These are phyloP conservation scores for Carallia brachiata DNA, from an alignment of 345 rosid genomes.

Conservation along the genomic window DNA sequence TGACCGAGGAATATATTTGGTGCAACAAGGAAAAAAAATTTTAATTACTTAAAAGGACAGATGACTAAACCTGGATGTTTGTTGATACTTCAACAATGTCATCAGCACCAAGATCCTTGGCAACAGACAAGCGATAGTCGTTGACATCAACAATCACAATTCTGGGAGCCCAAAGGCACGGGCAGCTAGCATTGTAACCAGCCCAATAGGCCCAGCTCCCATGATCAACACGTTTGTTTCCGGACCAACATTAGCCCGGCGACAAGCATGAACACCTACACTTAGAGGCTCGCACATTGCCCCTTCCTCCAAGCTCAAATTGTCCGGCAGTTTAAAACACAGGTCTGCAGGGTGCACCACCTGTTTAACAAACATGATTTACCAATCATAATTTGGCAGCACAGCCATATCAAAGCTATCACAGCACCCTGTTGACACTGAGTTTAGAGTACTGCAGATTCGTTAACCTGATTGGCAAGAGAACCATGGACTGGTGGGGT, in stretches of 20 bases:
- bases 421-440: too few species aligned
- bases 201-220: constrained; percentile 96
- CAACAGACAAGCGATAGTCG: constrained; percentile 65
- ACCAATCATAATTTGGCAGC: too few species aligned
- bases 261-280: constrained; percentile 90
- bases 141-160: constrained; percentile 74
- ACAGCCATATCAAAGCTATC: too few species aligned
- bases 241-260: constrained; percentile 74
- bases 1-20: background rate
- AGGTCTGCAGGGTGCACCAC: constrained; percentile 90
- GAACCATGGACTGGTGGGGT: constrained; percentile 93
- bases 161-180: constrained; percentile 87
- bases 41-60: background rate
- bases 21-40: background rate
- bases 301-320: constrained; percentile 91
- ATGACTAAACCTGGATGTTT: constrained; percentile 46
- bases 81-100: constrained; percentile 60
- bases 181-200: constrained; percentile 78
- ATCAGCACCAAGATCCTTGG: constrained; percentile 71
- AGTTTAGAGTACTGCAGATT: too few species aligned
- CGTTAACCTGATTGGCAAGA: constrained; percentile 71
- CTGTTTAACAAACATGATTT: constrained; percentile 28
- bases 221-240: constrained; percentile 69
- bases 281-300: constrained; percentile 95
- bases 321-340: constrained; percentile 84